Base-by-base conservation (phyloP, 345 rosid species). In the Erucastrum elatum region DNA sequence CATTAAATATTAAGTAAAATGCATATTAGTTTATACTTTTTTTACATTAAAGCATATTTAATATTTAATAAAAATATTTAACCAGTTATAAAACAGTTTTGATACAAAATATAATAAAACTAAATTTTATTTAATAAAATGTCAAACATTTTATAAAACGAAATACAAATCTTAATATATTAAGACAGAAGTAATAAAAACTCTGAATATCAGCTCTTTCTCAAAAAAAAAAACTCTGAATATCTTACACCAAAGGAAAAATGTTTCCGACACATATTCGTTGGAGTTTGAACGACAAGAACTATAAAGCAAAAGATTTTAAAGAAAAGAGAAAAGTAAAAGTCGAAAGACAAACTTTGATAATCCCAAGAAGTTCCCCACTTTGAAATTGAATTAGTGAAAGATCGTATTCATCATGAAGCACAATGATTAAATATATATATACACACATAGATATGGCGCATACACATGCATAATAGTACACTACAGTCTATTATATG, bases 351-450 rank as follows among this genome's bases (percentile, higher is more conserved):
- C 31, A 58, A 74, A 70, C 72, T 80, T 74, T 64, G 75, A 72
- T 81, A 87, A 87, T 88, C 92, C 92, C 90, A 79, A 86, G 81
- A 84, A 66, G 68, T 41, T 68, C 21, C 66, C 78, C 46, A 74
- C 75, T 80, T 75, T 69, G 17, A 51, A 55, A 71, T 55, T 71
- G 61, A 65, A 65, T 79, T 16, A 72, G n/a, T 44, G 75, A 35
- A 31, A 39, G 56, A 75, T 80, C 66, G 82, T 69, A 71, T 79
- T 81, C 34, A 75, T 39, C 41, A 49, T 34, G 46, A 64, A 64
- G 26, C 68, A 64, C 37, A 33, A 15, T n/a, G 4, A 64, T 64
- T 58, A 58, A 16, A 8, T 21, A 15, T 11, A 44, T 44, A 8
- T 21, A 15, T 11, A 44, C 11, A 44, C 12, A 46, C 55, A 46